phyloP scores from a whole-genome alignment of 2,329 filamentous ascomycete species.

The Acephala macrosclerotiorum region DNA sequence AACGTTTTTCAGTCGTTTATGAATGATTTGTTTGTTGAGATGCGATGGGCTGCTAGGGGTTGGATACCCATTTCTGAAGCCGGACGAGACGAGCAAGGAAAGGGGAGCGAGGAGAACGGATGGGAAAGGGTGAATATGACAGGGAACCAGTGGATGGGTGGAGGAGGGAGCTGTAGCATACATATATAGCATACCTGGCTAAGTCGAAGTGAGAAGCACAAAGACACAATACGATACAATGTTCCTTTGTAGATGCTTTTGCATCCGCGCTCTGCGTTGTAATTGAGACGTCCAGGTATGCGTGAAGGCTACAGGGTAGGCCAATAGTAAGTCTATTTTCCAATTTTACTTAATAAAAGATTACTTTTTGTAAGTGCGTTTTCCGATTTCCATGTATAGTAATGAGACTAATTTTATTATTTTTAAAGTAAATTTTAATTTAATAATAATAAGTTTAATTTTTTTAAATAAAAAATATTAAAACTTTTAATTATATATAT shows the following conservation, averaged over 20 bases:
- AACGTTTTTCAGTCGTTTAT: not conserved
- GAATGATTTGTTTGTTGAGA: slow-evolving; percentile 9
- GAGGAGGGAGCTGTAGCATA: slow-evolving; percentile 5
- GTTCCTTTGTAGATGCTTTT: slow-evolving; percentile 13
- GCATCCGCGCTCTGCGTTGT: slow-evolving; percentile 4
- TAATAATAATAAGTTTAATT: too few species aligned
- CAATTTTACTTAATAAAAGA: too few species aligned
- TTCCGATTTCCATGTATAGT: too few species aligned
- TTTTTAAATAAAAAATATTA: too few species aligned
- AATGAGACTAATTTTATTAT: too few species aligned
- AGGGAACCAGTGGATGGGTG: not conserved
- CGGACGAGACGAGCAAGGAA: not conserved
- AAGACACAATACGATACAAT: slow-evolving; percentile 8
- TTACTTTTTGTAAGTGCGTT: too few species aligned
- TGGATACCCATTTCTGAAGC: slow-evolving; percentile 13
- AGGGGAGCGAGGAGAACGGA: not conserved
- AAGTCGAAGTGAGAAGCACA: not conserved
- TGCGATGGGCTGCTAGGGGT: slow-evolving; percentile 8
- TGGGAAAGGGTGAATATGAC: not conserved
- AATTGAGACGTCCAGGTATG: not conserved
- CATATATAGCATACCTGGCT: slow-evolving; percentile 3
- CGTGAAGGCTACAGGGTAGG: too few species aligned
- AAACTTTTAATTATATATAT: too few species aligned
- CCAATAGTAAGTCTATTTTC: too few species aligned
- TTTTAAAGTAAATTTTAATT: too few species aligned